These are phyloP conservation scores for Erigeron canadensis DNA, from an alignment of 129 eudicot genomes.

Conservation along the genomic window DNA sequence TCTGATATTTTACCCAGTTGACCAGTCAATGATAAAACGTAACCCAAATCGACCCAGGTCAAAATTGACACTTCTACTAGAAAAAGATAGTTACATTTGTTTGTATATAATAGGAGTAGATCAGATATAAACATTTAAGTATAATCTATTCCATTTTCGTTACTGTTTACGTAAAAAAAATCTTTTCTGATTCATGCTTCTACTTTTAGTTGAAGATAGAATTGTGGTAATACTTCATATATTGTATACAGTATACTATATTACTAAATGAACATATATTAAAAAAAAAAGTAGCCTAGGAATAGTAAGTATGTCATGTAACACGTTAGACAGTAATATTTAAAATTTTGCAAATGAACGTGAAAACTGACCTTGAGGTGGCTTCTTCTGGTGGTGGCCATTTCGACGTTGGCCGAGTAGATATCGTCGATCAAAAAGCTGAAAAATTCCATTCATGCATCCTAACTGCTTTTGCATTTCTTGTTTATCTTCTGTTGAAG, in stretches of 20 bases:
- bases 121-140: too few species aligned
- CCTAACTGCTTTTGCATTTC: constrained; percentile 76
- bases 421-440: constrained; percentile 67
- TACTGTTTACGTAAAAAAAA: not conserved
- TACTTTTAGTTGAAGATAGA: not conserved
- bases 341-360: constrained; percentile 4
- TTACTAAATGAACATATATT: constrained; percentile 5
- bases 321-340: not conserved
- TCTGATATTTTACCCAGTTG: not conserved
- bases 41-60: not conserved
- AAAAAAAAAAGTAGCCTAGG: not conserved
- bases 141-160: not conserved
- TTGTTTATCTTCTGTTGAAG: constrained; percentile 45
- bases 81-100: not conserved
- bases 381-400: constrained; percentile 47
- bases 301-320: not conserved
- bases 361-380: constrained; percentile 28
- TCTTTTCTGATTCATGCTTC: constrained; percentile 1
- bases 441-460: constrained; percentile 92
- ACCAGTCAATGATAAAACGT: not conserved
- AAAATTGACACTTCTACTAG: not conserved
- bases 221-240: constrained; percentile 6
- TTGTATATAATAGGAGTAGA: not conserved
- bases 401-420: constrained; percentile 46
- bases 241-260: constrained; percentile 1